Percentiles rank a stretch among this genome's conserved stretches.
These are phyloP conservation scores for Microsporum canis DNA, from an alignment of 2,329 filamentous ascomycete genomes.

Conservation along the genomic window DNA sequence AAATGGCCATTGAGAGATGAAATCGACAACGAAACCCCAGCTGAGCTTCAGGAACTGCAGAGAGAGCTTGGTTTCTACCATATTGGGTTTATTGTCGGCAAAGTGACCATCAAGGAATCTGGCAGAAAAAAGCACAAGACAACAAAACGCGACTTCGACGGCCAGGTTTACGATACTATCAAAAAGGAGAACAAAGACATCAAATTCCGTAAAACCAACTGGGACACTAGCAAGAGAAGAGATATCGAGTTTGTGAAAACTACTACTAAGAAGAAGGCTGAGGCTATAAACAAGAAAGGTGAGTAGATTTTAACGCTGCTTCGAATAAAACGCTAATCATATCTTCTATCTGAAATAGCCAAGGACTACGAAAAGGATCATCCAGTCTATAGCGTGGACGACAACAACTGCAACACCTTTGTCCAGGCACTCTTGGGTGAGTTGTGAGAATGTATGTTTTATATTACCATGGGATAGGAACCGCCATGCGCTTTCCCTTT, in stretches of 20 bases:
- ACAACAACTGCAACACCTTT: slow-evolving; percentile 1
- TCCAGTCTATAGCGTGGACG: background rate
- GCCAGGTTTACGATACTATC: background rate
- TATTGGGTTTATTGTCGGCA: background rate
- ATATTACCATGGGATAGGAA: background rate
- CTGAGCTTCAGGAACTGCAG: background rate
- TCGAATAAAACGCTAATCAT: background rate
- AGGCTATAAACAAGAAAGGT: background rate
- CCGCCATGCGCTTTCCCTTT: background rate
- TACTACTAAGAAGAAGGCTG: background rate
- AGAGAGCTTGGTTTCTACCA: background rate
- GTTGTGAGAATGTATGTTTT: background rate
- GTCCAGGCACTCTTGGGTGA: background rate
- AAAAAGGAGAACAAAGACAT: background rate
- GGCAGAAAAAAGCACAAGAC: background rate
- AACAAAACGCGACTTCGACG: background rate
- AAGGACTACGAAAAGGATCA: background rate
- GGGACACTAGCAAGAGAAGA: background rate
- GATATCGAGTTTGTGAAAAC: background rate
- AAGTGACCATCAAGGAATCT: background rate
- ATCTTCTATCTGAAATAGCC: background rate
- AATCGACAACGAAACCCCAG: background rate
- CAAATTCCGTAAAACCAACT: background rate
- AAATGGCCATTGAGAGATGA: background rate
- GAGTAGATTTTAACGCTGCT: background rate